These are phyloP conservation scores for Phialophora verrucosa DNA, from an alignment of 2,329 filamentous ascomycete species.

Conservation along the genomic window DNA sequence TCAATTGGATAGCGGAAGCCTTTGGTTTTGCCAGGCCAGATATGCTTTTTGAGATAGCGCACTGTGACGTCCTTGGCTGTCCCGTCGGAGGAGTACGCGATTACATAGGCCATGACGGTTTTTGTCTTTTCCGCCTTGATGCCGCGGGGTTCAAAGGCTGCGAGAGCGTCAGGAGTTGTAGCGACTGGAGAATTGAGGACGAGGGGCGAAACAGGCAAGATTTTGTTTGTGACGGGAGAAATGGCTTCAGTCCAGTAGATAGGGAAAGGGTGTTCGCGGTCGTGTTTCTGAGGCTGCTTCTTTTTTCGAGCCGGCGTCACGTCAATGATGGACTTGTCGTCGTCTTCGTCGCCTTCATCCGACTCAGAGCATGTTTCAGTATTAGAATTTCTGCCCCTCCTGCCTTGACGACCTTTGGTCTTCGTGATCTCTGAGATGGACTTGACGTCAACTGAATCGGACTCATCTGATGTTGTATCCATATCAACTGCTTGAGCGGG, in stretches of 20 bases:
- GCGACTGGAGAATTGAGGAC: slow-evolving; percentile 70
- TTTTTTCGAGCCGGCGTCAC: slow-evolving; percentile 53
- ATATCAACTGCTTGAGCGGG: slow-evolving; percentile 14
- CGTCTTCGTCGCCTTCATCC: slow-evolving; percentile 57
- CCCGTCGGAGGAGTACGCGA: slow-evolving; percentile 81
- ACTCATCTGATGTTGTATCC: slow-evolving; percentile 29
- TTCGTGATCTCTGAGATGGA: slow-evolving; percentile 32
- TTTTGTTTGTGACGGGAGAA: slow-evolving; percentile 79
- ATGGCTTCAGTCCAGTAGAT: slow-evolving; percentile 93
- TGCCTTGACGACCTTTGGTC: slow-evolving; percentile 28
- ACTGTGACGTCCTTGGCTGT: slow-evolving; percentile 95
- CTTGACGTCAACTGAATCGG: slow-evolving; percentile 26
- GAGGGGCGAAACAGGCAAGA: slow-evolving; percentile 77
- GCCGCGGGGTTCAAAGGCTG: slow-evolving; percentile 81
- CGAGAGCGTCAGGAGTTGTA: slow-evolving; percentile 72
- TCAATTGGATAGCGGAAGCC: slow-evolving; percentile 77
- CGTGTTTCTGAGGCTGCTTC: slow-evolving; percentile 60
- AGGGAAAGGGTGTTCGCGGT: slow-evolving; percentile 79
- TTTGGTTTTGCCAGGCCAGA: slow-evolving; percentile 88
- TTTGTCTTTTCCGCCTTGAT: slow-evolving; percentile 81
- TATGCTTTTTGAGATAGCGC: slow-evolving; percentile 80
- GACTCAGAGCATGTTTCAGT: slow-evolving; percentile 17
- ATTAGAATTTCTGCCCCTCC: slow-evolving; percentile 30
- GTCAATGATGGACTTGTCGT: slow-evolving; percentile 66
- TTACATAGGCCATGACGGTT: slow-evolving; percentile 87